Conservation (phyloP, 73 alveolate genomes). For the Paramecium biaurelia region DNA sequence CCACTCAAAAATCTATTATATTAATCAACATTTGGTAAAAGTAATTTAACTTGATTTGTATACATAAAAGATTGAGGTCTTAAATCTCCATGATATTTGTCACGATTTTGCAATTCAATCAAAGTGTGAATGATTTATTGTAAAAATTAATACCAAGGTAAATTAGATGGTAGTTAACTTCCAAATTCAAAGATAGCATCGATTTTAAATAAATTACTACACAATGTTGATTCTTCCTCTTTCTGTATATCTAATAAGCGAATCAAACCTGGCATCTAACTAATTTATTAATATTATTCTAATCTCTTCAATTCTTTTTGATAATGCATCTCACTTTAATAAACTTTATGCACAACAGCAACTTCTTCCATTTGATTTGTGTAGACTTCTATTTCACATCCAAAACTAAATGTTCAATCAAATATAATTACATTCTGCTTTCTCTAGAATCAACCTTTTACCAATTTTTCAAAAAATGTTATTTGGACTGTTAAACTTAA, state of each 20-base stretch:
- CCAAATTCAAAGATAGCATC: conserved; percentile 42
- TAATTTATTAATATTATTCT: neutral
- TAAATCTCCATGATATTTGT: conserved; percentile 33
- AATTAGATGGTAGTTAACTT: neutral
- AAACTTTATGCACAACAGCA: conserved; percentile 7
- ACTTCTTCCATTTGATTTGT: neutral
- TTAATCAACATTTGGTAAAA: neutral
- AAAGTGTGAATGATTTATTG: neutral
- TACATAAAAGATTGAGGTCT: conserved; percentile 23
- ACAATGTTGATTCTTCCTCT: conserved; percentile 9
- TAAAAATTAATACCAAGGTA: neutral
- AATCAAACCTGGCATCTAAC: conserved; percentile 16
- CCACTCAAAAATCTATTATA: conserved; percentile 16
- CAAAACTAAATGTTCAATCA: neutral
- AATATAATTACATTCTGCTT: conserved; percentile 18
- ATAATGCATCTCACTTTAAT: conserved; percentile 31
- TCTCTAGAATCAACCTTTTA: neutral
- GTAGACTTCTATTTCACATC: conserved; percentile 12
- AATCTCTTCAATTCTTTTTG: conserved; percentile 26
- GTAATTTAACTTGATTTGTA: conserved; percentile 4
- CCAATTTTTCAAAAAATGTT: conserved; percentile 32
- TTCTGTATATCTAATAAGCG: neutral
- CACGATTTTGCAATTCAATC: neutral
- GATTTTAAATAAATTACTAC: conserved; percentile 36
- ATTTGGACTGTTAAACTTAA: conserved; percentile 33